Conservation (phyloP, 495 filamentous ascomycete genomes). For the Letharia lupina region DNA sequence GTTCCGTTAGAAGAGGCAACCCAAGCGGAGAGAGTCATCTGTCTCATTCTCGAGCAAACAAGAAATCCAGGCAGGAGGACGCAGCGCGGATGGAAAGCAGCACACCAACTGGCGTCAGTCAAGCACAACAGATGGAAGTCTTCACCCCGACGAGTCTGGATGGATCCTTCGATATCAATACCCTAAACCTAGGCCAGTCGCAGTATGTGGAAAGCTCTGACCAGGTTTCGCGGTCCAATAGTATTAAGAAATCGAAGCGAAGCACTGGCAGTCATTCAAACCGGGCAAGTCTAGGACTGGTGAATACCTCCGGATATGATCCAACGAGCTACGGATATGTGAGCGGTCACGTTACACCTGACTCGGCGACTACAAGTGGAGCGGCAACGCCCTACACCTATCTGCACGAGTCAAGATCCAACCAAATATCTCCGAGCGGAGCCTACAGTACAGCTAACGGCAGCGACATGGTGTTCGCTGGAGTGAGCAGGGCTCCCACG, state of each 20-base stretch:
- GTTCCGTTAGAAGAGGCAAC: conserved; percentile 88
- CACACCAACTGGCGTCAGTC: conserved; percentile 31
- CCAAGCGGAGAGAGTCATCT: conserved; percentile 87
- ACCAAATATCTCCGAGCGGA: conserved; percentile 14
- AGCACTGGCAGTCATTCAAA: conserved; percentile 30
- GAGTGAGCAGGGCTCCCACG: conserved; percentile 13
- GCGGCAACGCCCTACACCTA: conserved; percentile 25
- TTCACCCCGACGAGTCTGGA: conserved; percentile 20
- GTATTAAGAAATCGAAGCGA: conserved; percentile 42
- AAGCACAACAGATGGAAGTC: conserved; percentile 9
- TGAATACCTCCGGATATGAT: conserved; percentile 17
- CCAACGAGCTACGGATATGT: conserved; percentile 15
- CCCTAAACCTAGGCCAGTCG: conserved; percentile 39
- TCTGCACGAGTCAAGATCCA: conserved; percentile 19
- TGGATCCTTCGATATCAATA: conserved; percentile 33
- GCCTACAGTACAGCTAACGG: conserved; percentile 6
- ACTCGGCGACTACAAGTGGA: conserved; percentile 25
- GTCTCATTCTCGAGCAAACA: conserved; percentile 81
- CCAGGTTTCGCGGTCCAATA: conserved; percentile 50
- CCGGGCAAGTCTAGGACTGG: conserved; percentile 14
- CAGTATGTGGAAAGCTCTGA: conserved; percentile 23
- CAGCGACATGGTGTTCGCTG: neutral
- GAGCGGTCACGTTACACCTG: conserved; percentile 24
- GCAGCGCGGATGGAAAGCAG: conserved; percentile 29
- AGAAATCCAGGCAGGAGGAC: conserved; percentile 44